Percentiles rank a stretch among this genome's conserved stretches.
Evolutionary conservation across 2,329 filamentous ascomycete genomes (phyloP).

Genomic region (Ascochyta fabae): DNA sequence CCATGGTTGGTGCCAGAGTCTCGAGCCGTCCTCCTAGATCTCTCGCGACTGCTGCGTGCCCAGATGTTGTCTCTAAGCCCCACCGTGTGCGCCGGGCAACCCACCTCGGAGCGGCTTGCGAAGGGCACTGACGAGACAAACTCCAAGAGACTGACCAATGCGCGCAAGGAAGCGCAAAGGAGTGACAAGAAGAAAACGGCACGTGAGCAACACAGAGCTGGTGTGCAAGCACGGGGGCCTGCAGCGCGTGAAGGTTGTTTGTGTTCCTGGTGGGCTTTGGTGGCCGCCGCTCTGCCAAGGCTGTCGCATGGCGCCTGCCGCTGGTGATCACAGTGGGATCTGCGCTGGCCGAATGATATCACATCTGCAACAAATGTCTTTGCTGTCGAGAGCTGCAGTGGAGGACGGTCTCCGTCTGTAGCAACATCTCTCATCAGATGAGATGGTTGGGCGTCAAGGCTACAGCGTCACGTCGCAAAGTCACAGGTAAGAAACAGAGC

Average conservation of each 20-base stretch:
- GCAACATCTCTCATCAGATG: background rate
- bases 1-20: constrained; percentile 50
- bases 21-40: background rate
- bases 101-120: constrained; percentile 8
- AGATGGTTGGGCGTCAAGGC: background rate
- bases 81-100: constrained; percentile 12
- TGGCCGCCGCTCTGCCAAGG: constrained; percentile 14
- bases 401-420: background rate
- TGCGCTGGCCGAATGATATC: constrained; percentile 1
- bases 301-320: background rate
- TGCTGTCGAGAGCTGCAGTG: background rate
- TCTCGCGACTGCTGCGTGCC: constrained; percentile 14
- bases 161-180: constrained; percentile 46
- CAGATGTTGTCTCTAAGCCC: constrained; percentile 11
- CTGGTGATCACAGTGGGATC: background rate
- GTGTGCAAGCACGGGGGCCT: constrained; percentile 19
- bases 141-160: constrained; percentile 39
- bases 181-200: constrained; percentile 49
- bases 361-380: background rate
- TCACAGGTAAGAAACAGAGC: background rate
- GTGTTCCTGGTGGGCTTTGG: constrained; percentile 13
- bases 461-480: background rate
- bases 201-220: constrained; percentile 28
- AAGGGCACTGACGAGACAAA: constrained; percentile 7
- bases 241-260: constrained; percentile 30